These are phyloP conservation scores for Dryas drummondii DNA, from an alignment of 306 rosid genomes.

Conservation along the genomic window DNA sequence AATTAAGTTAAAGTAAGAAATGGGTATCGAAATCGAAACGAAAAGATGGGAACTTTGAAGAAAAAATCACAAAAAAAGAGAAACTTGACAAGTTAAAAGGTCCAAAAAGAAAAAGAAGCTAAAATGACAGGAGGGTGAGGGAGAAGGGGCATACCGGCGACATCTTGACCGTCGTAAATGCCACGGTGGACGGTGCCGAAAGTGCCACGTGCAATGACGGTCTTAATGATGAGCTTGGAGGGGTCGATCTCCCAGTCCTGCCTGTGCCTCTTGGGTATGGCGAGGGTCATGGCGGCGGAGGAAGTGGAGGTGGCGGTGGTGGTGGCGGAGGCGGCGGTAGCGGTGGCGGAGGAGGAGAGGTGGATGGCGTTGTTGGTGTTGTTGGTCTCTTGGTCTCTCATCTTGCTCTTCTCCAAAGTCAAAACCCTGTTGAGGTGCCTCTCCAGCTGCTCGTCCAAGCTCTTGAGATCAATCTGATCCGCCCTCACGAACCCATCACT, in stretches of 20 bases:
- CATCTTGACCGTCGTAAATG: conserved; percentile 80
- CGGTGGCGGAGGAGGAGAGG: background rate
- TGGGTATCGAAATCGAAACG: background rate
- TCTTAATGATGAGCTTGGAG: conserved; percentile 72
- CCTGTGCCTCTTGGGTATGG: conserved; percentile 45
- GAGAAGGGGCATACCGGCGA: conserved; percentile 60
- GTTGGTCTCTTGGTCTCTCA: conserved; percentile 37
- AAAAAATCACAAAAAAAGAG: background rate
- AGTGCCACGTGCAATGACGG: conserved; percentile 87
- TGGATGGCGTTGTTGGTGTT: conserved; percentile 3
- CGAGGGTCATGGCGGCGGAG: conserved; percentile 17
- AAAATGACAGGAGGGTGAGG: background rate
- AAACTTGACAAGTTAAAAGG: background rate
- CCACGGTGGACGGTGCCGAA: conserved; percentile 96
- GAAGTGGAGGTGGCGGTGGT: conserved; percentile 6
- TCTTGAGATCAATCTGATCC: conserved; percentile 98
- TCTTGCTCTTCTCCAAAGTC: conserved; percentile 77
- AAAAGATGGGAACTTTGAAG: background rate
- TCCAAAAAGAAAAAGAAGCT: background rate
- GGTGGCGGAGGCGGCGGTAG: background rate
- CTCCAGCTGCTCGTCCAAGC: conserved; percentile 94
- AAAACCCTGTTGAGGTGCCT: conserved; percentile 73
- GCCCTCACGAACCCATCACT: conserved; percentile 93
- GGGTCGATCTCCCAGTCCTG: conserved; percentile 99
- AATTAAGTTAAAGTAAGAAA: background rate